Conservation (phyloP, 2,329 filamentous ascomycete species). For the Nigrospora oryzae region DNA sequence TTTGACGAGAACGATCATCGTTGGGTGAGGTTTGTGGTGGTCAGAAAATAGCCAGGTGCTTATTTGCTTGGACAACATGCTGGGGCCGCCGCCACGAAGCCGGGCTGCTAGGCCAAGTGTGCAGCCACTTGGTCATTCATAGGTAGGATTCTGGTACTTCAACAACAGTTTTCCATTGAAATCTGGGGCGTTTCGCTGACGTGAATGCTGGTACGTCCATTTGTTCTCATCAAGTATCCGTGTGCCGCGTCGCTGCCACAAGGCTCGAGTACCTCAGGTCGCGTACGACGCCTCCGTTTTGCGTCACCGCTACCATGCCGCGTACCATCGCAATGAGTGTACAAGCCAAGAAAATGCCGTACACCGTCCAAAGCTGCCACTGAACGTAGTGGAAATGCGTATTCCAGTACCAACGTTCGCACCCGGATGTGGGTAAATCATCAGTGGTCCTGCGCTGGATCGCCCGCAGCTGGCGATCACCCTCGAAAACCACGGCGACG, state of each 20-base stretch:
- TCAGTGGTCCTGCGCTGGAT: too few relatives aligned
- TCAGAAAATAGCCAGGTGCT: too few relatives aligned
- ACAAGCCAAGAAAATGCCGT: slow-evolving; percentile 20
- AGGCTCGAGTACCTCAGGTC: slow-evolving; percentile 30
- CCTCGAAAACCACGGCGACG: slow-evolving; percentile 17
- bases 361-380: slow-evolving; percentile 26
- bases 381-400: slow-evolving; percentile 24
- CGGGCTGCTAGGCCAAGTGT: too few relatives aligned
- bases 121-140: too few relatives aligned
- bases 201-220: too few relatives aligned
- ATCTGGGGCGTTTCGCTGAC: too few relatives aligned
- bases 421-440: slow-evolving; percentile 15
- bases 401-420: slow-evolving; percentile 18
- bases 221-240: too few relatives aligned
- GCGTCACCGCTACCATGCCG: slow-evolving; percentile 24
- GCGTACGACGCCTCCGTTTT: slow-evolving; percentile 25
- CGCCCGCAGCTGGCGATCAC: too few relatives aligned
- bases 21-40: background rate
- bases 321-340: slow-evolving; percentile 18
- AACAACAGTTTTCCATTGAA: too few relatives aligned
- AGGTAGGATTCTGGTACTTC: too few relatives aligned
- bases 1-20: background rate
- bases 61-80: too few relatives aligned
- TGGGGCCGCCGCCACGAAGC: too few relatives aligned
- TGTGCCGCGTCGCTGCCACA: slow-evolving; percentile 26